Base-by-base conservation (phyloP, 1,284 basidiomycete species). In the Moniliella sp. region DNA sequence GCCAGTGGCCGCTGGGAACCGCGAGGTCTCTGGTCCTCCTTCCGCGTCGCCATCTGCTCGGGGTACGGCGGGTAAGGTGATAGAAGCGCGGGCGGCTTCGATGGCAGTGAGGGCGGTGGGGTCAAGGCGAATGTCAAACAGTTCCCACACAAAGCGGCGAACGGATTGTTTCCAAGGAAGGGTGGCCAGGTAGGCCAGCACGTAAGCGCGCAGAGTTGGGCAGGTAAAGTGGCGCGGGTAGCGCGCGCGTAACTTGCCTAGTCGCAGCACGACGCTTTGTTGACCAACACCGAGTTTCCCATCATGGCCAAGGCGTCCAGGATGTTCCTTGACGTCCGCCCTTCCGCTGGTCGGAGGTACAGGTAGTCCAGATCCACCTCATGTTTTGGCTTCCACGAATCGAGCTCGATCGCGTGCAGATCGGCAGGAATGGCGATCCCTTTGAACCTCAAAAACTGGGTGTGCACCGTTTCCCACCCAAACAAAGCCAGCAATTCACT, bases 251-350 rank as follows among this genome's bases (percentile, higher is more conserved):
- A 50, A 32, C 35, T 45, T 48, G 27, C 41, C 35, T 5, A 59
- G 35, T 27, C 45, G n/a, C n/a, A 42, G n/a, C 46, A 40, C 18
- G 44, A 42, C 3, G 55, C 48, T 9, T 48, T 50, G 15, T 46
- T 45, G 1, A 86, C 84, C 34, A 97, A 76, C 32, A 97, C 84
- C 15, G 86, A 82, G 51, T 97, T 99, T 28, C 81, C 77, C 25
- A 97, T 67, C 55, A 94, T 93, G 47, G 86, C 77, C 30, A 99
- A 79, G 5, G 81, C 76, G 3, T 75, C 75, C 49, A 88, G 70
- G 18, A 86, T 76, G 45, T 88, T 79, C n/a, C 74, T 67, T 50
- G 93, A 83, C 26, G 73, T 64, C 27, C 41, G 28, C 34, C 76
- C 73, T 2, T 69, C 66, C 2, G 73, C 70, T 7, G 45, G 36